Percentiles rank a stretch among this genome's conserved stretches.
phyloP scores from a whole-genome alignment of 2,329 filamentous ascomycete genomes.

The Ophiocordyceps camponoti-saundersi region DNA sequence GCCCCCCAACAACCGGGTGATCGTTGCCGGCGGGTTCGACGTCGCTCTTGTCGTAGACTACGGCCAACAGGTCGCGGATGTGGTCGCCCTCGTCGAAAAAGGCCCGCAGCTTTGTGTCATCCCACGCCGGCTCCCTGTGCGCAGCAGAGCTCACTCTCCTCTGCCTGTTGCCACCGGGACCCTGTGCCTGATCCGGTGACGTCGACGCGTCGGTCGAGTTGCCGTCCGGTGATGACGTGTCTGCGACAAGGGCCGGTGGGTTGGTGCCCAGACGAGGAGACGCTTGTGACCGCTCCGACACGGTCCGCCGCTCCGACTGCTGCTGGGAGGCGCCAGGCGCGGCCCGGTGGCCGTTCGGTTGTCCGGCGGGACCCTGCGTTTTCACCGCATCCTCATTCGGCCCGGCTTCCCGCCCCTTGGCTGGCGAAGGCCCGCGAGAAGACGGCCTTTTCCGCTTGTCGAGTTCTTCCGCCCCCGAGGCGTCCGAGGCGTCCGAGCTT shows the following conservation, averaged over 20 bases:
- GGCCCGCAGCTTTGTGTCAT: constrained; percentile 65
- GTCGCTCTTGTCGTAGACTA: constrained; percentile 85
- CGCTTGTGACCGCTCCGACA: constrained; percentile 7
- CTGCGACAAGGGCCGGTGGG: constrained; percentile 50
- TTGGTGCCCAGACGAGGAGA: constrained; percentile 23
- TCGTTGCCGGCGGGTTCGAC: constrained; percentile 65
- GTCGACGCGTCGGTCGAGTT: constrained; percentile 47
- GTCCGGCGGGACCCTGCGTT: constrained; percentile 21
- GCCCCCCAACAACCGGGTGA: constrained; percentile 62
- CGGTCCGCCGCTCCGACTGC: constrained; percentile 1
- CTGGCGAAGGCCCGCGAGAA: constrained; percentile 5
- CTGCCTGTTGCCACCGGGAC: constrained; percentile 13
- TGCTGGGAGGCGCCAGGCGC: constrained; percentile 11
- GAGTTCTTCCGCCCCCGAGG: constrained; percentile 30
- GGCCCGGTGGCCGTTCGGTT: constrained; percentile 22
- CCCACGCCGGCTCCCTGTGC: constrained; percentile 48
- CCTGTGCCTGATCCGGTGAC: constrained; percentile 41
- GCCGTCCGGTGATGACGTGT: constrained; percentile 55
- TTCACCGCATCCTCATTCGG: constrained; percentile 8
- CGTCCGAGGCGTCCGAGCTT: constrained; percentile 56
- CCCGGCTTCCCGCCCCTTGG: constrained; percentile 5
- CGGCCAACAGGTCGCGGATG: constrained; percentile 74
- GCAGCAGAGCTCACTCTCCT: constrained; percentile 13
- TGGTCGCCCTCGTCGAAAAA: constrained; percentile 86
- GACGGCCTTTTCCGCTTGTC: constrained; percentile 11